Conservation (phyloP, 129 eudicot genomes). For the Chrysanthemum makinoi region DNA sequence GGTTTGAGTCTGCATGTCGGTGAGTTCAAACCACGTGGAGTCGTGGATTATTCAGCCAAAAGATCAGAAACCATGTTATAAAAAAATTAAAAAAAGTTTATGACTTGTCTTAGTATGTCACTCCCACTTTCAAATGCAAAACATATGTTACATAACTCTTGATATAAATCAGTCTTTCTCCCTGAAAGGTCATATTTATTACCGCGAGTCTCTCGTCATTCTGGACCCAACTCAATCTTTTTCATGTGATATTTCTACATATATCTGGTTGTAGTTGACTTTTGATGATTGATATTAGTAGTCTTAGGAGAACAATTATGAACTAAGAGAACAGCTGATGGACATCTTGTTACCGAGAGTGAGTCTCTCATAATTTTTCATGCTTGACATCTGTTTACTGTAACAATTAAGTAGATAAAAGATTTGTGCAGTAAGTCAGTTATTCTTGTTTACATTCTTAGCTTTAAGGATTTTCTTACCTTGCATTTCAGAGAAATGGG, state of each 20-base stretch:
- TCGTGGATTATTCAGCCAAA: too few species aligned
- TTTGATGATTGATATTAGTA: slow-evolving; percentile 9
- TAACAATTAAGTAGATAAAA: slow-evolving; percentile 20
- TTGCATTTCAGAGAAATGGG: background rate
- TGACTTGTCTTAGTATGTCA: too few species aligned
- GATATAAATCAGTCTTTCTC: too few species aligned
- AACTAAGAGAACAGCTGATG: slow-evolving; percentile 78
- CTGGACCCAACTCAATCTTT: too few species aligned
- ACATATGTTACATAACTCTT: too few species aligned
- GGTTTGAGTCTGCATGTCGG: too few species aligned
- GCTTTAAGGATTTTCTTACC: background rate
- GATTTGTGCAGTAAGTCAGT: slow-evolving; percentile 85
- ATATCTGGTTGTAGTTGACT: background rate
- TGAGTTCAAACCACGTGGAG: too few species aligned
- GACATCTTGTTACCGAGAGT: slow-evolving; percentile 88
- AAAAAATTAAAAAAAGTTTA: too few species aligned
- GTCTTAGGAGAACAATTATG: slow-evolving; percentile 83
- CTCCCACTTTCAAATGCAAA: too few species aligned
- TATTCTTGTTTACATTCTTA: background rate
- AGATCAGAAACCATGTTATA: too few species aligned
- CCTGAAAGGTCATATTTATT: too few species aligned
- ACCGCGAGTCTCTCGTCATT: too few species aligned
- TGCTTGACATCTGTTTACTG: background rate
- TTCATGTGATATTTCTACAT: slow-evolving; percentile 6
- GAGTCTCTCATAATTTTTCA: slow-evolving; percentile 26